Percentiles rank a stretch among this genome's conserved stretches.
phyloP scores from a whole-genome alignment of 345 rosid genomes.

The Eucalyptus camaldulensis region DNA sequence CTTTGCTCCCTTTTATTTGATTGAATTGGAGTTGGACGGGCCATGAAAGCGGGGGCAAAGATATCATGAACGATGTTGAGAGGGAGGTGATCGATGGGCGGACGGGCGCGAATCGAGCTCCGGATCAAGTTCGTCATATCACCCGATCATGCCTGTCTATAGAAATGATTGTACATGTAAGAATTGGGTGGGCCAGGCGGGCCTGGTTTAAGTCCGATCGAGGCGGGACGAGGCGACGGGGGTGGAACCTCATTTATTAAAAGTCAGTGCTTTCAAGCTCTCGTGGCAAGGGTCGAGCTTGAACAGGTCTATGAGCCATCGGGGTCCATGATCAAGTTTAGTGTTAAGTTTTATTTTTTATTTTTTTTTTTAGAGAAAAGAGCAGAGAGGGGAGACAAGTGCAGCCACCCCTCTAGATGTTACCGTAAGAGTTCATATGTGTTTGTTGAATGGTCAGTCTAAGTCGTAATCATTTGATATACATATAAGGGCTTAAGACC shows the following conservation, averaged over 20 bases:
- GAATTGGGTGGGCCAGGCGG: background rate
- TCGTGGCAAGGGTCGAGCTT: background rate
- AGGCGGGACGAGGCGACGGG: too few species aligned
- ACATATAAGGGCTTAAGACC: background rate
- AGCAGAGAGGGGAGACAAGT: too few species aligned
- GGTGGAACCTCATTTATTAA: background rate
- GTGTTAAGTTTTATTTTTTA: too few species aligned
- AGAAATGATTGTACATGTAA: background rate
- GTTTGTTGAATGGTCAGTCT: background rate
- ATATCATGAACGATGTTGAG: background rate
- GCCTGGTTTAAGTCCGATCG: background rate
- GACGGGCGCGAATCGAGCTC: background rate
- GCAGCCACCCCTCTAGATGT: too few species aligned
- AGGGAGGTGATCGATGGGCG: background rate
- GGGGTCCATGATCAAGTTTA: too few species aligned
- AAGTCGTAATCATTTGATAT: background rate
- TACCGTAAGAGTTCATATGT: background rate
- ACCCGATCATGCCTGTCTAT: rapidly evolving
- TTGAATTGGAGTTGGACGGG: background rate
- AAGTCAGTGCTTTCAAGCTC: background rate
- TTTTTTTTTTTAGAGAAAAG: too few species aligned
- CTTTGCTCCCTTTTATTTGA: background rate
- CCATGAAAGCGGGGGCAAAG: background rate
- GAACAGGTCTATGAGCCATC: background rate
- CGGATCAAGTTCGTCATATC: rapidly evolving